These are phyloP conservation scores for Ascochyta koolunga DNA, from an alignment of 2,329 filamentous ascomycete genomes.

Conservation along the genomic window DNA sequence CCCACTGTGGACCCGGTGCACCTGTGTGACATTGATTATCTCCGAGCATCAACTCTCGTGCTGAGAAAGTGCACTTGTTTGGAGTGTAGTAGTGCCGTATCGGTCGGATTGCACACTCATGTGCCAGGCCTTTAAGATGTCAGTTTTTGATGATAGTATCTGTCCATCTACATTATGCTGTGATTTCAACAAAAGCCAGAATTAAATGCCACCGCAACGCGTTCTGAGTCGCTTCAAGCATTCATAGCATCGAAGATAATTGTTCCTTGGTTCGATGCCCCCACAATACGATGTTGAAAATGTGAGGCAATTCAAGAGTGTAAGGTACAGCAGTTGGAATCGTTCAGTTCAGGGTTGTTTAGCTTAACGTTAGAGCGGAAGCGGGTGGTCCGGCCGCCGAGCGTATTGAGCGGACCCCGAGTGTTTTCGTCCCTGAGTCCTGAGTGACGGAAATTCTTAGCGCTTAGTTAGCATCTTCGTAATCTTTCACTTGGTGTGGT, in stretches of 20 bases:
- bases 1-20: slow-evolving; percentile 6
- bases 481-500: slow-evolving; percentile 13
- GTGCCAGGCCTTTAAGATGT: background rate
- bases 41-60: background rate
- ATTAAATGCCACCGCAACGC: background rate
- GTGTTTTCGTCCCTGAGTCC: slow-evolving; percentile 26
- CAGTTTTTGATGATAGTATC: background rate
- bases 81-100: background rate
- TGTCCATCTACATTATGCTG: background rate
- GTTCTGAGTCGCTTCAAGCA: background rate
- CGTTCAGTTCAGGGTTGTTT: slow-evolving; percentile 4
- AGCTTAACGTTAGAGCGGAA: slow-evolving; percentile 26
- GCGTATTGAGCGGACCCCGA: slow-evolving; percentile 20
- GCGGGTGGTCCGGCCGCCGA: slow-evolving; percentile 29
- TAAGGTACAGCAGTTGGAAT: slow-evolving; percentile 11
- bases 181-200: background rate
- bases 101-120: background rate
- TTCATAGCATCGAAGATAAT: background rate
- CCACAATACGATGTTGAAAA: background rate
- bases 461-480: slow-evolving; percentile 13
- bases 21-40: slow-evolving; percentile 12
- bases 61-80: background rate
- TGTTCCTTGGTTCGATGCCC: background rate
- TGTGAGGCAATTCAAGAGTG: background rate
- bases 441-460: slow-evolving; percentile 10